Conservation (phyloP, 2,329 filamentous ascomycete species). For the Fusarium hainanense region DNA sequence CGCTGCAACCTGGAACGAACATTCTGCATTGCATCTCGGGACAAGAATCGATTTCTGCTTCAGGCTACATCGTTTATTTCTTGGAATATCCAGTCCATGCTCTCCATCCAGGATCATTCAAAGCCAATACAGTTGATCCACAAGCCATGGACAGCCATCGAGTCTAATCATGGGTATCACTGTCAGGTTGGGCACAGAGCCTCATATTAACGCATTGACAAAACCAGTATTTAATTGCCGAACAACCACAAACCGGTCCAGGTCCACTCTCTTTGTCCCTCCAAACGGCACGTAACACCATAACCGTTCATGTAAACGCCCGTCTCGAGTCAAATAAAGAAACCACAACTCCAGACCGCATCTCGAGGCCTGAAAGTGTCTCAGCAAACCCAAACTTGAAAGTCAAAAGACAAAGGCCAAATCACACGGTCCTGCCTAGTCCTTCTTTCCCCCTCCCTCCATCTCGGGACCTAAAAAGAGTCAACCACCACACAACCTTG, state of each 20-base stretch:
- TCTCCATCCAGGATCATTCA: conserved; percentile 1
- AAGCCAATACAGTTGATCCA: conserved; percentile 15
- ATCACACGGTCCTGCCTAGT: conserved; percentile 29
- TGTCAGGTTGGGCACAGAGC: conserved; percentile 27
- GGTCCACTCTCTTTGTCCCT: conserved; percentile 17
- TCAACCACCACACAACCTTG: conserved; percentile 2
- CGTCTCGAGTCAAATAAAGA: conserved; percentile 6
- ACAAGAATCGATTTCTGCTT: conserved; percentile 4
- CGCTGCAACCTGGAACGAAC: conserved; percentile 19
- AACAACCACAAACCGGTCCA: neutral
- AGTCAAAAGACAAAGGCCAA: conserved; percentile 10
- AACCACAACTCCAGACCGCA: neutral
- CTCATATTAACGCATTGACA: conserved; percentile 18
- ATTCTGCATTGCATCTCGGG: conserved; percentile 3
- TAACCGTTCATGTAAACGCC: conserved; percentile 21
- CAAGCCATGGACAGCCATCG: conserved; percentile 4
- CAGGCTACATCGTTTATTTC: conserved; percentile 4
- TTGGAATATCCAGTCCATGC: neutral
- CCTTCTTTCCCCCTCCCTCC: conserved; percentile 21
- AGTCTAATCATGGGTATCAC: conserved; percentile 4
- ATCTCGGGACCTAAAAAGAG: conserved; percentile 26
- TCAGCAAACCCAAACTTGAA: neutral
- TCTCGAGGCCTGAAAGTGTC: conserved; percentile 3
- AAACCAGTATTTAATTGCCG: conserved; percentile 3
- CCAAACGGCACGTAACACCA: conserved; percentile 15